Conservation (phyloP, 2,329 filamentous ascomycete species). For the Ceratocystiopsis brevicomis region DNA sequence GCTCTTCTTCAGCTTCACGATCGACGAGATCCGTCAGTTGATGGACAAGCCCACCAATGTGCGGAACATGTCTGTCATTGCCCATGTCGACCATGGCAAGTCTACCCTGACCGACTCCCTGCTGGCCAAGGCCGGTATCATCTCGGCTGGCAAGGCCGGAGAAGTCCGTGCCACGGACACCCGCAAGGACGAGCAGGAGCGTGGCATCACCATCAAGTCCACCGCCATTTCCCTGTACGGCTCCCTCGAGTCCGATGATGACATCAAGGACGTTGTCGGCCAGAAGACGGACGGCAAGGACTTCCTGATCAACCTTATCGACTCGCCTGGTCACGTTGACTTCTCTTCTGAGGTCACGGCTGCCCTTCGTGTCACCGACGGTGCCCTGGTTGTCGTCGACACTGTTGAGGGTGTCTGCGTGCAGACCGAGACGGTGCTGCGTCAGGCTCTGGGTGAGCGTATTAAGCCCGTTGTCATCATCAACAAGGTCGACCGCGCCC, state of each 20-base stretch:
- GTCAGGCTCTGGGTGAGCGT: conserved; percentile 97
- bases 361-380: conserved; percentile 98
- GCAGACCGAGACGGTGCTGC: conserved; percentile 98
- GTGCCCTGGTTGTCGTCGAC: conserved; percentile 98
- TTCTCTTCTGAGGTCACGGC: conserved; percentile 99
- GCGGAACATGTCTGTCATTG: conserved; percentile 62
- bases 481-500: conserved; percentile 99
- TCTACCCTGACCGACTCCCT: conserved; percentile 99
- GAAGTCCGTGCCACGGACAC: conserved; percentile 94
- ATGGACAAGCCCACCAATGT: conserved; percentile 59
- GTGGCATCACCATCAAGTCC: conserved; percentile 99
- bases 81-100: conserved; percentile 99
- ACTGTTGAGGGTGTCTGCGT: conserved; percentile 99
- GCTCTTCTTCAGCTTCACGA: conserved; percentile 67
- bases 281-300: conserved; percentile 79
- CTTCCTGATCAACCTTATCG: conserved; percentile 99
- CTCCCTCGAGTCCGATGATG: conserved; percentile 59
- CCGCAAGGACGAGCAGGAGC: conserved; percentile 92
- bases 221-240: conserved; percentile 98
- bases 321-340: conserved; percentile 99
- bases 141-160: conserved; percentile 93
- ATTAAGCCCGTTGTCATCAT: conserved; percentile 99
- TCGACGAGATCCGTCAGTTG: conserved; percentile 70
- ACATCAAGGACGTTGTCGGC: conserved; percentile 84
- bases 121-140: conserved; percentile 97